phyloP scores from a whole-genome alignment of 768 basidiomycete genomes.

The Serendipita indica region DNA sequence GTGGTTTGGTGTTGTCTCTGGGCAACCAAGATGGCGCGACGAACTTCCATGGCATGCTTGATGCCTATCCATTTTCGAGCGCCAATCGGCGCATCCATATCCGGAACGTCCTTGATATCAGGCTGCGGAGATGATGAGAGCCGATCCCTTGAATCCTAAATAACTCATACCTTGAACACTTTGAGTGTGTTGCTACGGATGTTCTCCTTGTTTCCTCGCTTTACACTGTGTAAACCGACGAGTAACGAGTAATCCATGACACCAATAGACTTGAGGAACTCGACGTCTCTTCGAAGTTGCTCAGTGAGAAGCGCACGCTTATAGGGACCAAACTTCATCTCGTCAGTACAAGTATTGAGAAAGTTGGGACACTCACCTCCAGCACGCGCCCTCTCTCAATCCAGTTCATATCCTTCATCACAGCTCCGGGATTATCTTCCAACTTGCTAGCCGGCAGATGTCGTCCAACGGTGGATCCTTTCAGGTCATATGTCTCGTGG shows the following conservation, averaged over 20 bases:
- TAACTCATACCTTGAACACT: conserved; percentile 74
- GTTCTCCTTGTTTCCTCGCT: conserved; percentile 82
- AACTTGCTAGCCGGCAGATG: conserved; percentile 74
- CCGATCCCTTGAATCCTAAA: neutral
- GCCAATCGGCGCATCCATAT: neutral
- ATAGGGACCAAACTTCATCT: conserved; percentile 64
- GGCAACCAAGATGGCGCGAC: neutral
- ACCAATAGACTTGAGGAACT: conserved; percentile 61
- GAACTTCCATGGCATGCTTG: conserved; percentile 8
- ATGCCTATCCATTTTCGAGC: neutral
- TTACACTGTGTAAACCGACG: conserved; percentile 87
- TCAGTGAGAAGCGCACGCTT: conserved; percentile 83
- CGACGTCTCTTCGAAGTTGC: conserved; percentile 76
- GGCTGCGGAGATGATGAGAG: neutral
- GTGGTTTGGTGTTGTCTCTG: conserved; percentile 2
- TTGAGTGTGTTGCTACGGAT: conserved; percentile 79
- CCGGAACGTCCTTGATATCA: conserved; percentile 6
- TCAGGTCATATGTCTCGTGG: conserved; percentile 95
- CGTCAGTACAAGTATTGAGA: neutral
- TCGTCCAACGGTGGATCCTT: conserved; percentile 84
- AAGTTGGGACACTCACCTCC: conserved; percentile 26
- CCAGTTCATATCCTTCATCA: conserved; percentile 96
- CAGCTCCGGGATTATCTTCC: conserved; percentile 65
- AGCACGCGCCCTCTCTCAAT: conserved; percentile 61
- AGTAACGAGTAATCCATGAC: conserved; percentile 98